Conservation (phyloP, 208 protist species). For the Angomonas desouzai region DNA sequence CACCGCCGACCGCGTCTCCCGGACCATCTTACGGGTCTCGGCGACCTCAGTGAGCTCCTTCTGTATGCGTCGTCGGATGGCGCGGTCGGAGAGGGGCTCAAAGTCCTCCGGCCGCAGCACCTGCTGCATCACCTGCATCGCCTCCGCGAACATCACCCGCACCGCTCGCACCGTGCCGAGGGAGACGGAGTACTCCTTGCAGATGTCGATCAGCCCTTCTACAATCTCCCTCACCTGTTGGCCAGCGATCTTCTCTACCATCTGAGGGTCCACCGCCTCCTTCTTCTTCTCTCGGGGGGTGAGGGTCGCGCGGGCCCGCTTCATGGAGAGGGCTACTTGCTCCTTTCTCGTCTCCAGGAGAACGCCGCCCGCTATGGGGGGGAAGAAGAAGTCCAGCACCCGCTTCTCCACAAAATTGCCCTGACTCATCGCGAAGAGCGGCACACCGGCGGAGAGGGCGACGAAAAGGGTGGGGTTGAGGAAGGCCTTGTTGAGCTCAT, state of each 20-base stretch:
- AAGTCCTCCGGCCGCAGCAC: constrained; percentile 44
- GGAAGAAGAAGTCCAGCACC: constrained; percentile 83
- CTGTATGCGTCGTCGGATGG: constrained; percentile 60
- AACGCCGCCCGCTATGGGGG: constrained; percentile 62
- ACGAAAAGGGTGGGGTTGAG: constrained; percentile 55
- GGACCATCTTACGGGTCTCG: constrained; percentile 49
- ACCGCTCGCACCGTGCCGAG: constrained; percentile 50
- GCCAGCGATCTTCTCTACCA: constrained; percentile 13
- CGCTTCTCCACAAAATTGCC: constrained; percentile 87
- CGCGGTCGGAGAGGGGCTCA: constrained; percentile 33
- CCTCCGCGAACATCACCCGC: constrained; percentile 80
- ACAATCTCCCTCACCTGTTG: constrained; percentile 39
- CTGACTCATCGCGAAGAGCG: constrained; percentile 79
- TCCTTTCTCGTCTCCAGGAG: constrained; percentile 35
- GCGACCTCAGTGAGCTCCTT: constrained; percentile 77
- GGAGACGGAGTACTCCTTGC: constrained; percentile 57
- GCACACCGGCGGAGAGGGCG: constrained; percentile 49
- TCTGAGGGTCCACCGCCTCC: not conserved
- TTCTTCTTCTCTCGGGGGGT: not conserved
- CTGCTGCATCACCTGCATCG: constrained; percentile 73
- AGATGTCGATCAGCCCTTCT: constrained; percentile 41
- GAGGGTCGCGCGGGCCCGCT: not conserved
- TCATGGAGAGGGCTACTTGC: constrained; percentile 17
- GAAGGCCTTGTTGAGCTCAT: constrained; percentile 54
- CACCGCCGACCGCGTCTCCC: constrained; percentile 40